Percentiles rank a stretch among this genome's conserved stretches.
These are phyloP conservation scores for Begonia fuchsioides DNA, from an alignment of 306 rosid species.

Conservation along the genomic window DNA sequence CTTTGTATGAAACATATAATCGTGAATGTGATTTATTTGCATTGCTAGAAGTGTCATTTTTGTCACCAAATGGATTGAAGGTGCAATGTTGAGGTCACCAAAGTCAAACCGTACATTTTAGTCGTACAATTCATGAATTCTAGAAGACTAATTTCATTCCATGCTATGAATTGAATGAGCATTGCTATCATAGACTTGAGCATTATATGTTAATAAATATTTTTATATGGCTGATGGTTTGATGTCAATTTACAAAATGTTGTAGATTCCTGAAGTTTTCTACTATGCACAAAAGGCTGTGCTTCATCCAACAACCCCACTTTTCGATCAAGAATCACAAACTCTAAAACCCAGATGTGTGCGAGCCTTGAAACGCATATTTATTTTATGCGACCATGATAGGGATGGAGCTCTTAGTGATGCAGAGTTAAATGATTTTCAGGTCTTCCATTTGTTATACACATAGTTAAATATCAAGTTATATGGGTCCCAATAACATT, in stretches of 20 bases:
- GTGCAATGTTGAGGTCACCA: too few relatives aligned
- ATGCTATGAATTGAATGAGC: too few relatives aligned
- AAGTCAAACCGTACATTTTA: neutral
- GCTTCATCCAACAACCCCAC: constrained; percentile 94
- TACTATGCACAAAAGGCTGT: constrained; percentile 98
- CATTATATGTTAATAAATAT: too few relatives aligned
- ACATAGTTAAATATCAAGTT: too few relatives aligned
- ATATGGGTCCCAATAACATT: neutral
- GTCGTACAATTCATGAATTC: neutral
- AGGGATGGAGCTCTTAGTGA: constrained; percentile 75
- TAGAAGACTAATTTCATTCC: too few relatives aligned
- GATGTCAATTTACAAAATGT: neutral
- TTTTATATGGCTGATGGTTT: too few relatives aligned
- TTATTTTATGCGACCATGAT: constrained; percentile 89
- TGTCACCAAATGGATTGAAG: too few relatives aligned
- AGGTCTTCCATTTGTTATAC: constrained; percentile 13
- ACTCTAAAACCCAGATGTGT: constrained; percentile 90
- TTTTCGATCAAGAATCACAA: constrained; percentile 93
- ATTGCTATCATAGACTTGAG: too few relatives aligned
- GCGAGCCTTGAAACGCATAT: constrained; percentile 85
- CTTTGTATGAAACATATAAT: too few relatives aligned
- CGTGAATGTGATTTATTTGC: too few relatives aligned
- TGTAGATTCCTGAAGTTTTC: constrained; percentile 94
- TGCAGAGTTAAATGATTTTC: constrained; percentile 50
- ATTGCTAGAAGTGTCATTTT: too few relatives aligned